These are phyloP conservation scores for Thelonectria blattea DNA, from an alignment of 2,329 filamentous ascomycete genomes.

Conservation along the genomic window DNA sequence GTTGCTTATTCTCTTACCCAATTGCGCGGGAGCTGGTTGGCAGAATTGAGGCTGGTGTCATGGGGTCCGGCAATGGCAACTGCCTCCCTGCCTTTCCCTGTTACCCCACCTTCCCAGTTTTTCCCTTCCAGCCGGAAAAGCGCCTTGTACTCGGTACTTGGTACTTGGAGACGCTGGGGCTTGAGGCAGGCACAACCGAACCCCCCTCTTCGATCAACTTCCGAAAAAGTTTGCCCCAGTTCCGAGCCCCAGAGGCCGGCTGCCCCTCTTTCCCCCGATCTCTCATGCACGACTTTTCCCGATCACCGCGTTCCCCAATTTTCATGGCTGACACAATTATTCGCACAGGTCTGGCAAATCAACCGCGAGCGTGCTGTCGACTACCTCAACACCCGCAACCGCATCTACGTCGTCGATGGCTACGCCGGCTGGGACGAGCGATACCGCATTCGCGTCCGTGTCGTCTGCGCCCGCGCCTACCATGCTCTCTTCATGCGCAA, in stretches of 20 bases:
- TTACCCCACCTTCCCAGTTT: slow-evolving; percentile 6
- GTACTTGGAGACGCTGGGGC: no score
- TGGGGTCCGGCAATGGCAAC: slow-evolving; percentile 36
- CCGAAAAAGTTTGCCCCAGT: slow-evolving; percentile 27
- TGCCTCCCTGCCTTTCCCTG: slow-evolving; percentile 17
- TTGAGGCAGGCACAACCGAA: slow-evolving; percentile 21
- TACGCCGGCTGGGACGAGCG: slow-evolving; percentile 98
- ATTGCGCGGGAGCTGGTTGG: slow-evolving; percentile 39
- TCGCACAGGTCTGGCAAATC: slow-evolving; percentile 91
- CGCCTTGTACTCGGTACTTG: not conserved
- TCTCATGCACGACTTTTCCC: slow-evolving; percentile 34
- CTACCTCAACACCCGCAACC: slow-evolving; percentile 98
- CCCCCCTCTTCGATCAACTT: slow-evolving; percentile 19
- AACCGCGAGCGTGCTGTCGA: slow-evolving; percentile 98
- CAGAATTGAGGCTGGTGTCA: slow-evolving; percentile 34
- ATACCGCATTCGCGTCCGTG: slow-evolving; percentile 95
- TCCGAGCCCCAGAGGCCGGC: slow-evolving; percentile 29
- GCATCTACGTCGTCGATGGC: slow-evolving; percentile 98
- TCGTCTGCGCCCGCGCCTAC: slow-evolving; percentile 98
- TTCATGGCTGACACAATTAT: slow-evolving; percentile 37
- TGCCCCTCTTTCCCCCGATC: slow-evolving; percentile 29
- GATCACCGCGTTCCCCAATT: slow-evolving; percentile 25
- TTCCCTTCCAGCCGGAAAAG: slow-evolving; percentile 19
- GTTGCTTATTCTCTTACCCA: slow-evolving; percentile 41
- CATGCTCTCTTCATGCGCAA: slow-evolving; percentile 99